Conservation (phyloP, 169 alveolate species). For the Plasmodium inui region DNA sequence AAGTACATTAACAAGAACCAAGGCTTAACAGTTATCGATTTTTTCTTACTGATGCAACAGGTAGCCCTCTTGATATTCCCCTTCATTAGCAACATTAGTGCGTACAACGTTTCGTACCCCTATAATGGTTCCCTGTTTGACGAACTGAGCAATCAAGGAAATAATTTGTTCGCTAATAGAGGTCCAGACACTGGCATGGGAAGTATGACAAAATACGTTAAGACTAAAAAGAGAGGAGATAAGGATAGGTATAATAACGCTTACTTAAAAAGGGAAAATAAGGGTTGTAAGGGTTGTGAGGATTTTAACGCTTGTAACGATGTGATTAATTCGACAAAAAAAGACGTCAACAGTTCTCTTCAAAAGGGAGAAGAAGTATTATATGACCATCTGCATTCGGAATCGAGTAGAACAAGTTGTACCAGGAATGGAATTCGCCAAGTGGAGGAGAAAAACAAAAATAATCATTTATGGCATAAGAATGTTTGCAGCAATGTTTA, state of each 20-base stretch:
- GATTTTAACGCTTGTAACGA: neutral
- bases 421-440: neutral
- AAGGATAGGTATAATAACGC: constrained; percentile 19
- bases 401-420: neutral
- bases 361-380: neutral
- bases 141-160: constrained; percentile 46
- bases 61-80: constrained; percentile 69
- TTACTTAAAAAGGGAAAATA: constrained; percentile 18
- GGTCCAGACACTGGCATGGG: neutral
- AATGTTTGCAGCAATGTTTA: constrained; percentile 64
- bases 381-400: constrained; percentile 19
- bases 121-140: constrained; percentile 46
- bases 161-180: constrained; percentile 11
- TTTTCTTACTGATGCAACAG: constrained; percentile 74
- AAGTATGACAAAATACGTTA: constrained; percentile 16
- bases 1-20: constrained; percentile 75
- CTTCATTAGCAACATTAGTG: constrained; percentile 22
- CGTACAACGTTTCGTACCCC: constrained; percentile 37
- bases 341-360: neutral
- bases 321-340: constrained; percentile 6
- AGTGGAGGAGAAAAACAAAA: constrained; percentile 20
- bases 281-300: neutral
- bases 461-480: constrained; percentile 68
- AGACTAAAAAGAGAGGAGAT: constrained; percentile 17
- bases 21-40: constrained; percentile 75